Conservation (phyloP, 768 basidiomycete genomes). For the Coprinopsis sp. region DNA sequence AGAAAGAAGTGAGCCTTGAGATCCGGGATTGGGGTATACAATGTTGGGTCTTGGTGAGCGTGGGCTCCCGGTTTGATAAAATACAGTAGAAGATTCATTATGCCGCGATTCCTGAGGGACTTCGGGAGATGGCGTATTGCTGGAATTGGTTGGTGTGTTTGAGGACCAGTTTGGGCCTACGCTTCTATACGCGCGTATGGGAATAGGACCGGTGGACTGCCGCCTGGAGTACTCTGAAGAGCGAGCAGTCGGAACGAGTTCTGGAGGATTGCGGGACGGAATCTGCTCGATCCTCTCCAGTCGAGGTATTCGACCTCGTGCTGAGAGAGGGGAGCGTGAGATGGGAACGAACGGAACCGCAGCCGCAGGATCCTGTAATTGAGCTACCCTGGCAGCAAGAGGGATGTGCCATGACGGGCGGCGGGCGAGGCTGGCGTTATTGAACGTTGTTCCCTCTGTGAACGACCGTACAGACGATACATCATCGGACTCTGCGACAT, state of each 20-base stretch:
- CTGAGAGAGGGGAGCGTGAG: constrained; percentile 15
- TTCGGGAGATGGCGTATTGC: constrained; percentile 48
- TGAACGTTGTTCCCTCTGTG: constrained; percentile 42
- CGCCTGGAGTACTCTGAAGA: constrained; percentile 39
- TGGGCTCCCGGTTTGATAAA: constrained; percentile 56
- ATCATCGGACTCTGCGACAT: constrained; percentile 62
- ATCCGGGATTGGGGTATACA: constrained; percentile 43
- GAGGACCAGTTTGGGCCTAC: constrained; percentile 37
- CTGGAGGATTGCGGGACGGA: constrained; percentile 21
- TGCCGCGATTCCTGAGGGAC: constrained; percentile 31
- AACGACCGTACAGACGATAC: constrained; percentile 64
- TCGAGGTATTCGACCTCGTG: constrained; percentile 27
- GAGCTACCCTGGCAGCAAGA: constrained; percentile 20
- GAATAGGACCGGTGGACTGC: constrained; percentile 34
- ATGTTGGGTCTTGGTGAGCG: constrained; percentile 42
- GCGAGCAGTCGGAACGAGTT: constrained; percentile 26
- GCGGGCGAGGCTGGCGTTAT: constrained; percentile 28
- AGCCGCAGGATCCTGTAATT: constrained; percentile 8
- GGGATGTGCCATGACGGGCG: constrained; percentile 47
- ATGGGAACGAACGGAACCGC: constrained; percentile 13
- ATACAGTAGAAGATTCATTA: constrained; percentile 56
- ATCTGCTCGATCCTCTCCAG: constrained; percentile 19
- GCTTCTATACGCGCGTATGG: constrained; percentile 35
- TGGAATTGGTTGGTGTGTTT: constrained; percentile 33
- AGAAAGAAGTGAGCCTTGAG: constrained; percentile 36